Base-by-base conservation (phyloP, 305 asterid genomes). In the Caryopteris hybrid region DNA sequence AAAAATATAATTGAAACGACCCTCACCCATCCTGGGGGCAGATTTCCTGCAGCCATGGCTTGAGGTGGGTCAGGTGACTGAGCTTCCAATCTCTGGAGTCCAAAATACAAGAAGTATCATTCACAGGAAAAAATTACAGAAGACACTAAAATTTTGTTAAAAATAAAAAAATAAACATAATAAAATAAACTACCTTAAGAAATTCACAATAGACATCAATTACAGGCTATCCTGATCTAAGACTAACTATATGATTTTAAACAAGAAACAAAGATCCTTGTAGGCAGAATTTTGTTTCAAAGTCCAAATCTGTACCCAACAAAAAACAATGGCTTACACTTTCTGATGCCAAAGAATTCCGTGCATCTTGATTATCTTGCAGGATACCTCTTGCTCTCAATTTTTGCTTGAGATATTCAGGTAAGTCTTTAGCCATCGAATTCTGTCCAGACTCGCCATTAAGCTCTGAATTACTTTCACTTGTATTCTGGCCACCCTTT, bases 1-100 rank as follows among this genome's bases (percentile, higher is more conserved):
- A 72, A 53, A 36, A 16, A 18, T 54, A 61, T 43, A 41, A 38
- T 66, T 54, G 65, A 57, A 57, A 59, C 56, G 46, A 56, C 51
- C 68, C 96, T 88, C 81, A 92, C 97, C 97, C 98, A 92, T 83
- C 92, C 98, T 47, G 85, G 74, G 53, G 96, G 96, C 63, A 92
- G 79, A 59, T 75, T 77, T 61, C 84, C 84, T 56, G 72, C 69
- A 21, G 77, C 67, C 42, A 52, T 58, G 77, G 74, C 52, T 68
- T 83, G 87, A 76, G 79, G 52, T n/a, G n/a, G n/a, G n/a, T n/a
- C n/a, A n/a, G n/a, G n/a, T 73, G 78, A 65, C 60, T 29, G 86
- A 61, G 76, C 64, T 38, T 78, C 92, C 79, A 72, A 64, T 71
- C 78, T 79, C 97, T 92, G 73, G 61, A 75, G 70, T 33, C 50